Conservation (phyloP, 2,329 filamentous ascomycete genomes). For the Aspergillus ruber region DNA sequence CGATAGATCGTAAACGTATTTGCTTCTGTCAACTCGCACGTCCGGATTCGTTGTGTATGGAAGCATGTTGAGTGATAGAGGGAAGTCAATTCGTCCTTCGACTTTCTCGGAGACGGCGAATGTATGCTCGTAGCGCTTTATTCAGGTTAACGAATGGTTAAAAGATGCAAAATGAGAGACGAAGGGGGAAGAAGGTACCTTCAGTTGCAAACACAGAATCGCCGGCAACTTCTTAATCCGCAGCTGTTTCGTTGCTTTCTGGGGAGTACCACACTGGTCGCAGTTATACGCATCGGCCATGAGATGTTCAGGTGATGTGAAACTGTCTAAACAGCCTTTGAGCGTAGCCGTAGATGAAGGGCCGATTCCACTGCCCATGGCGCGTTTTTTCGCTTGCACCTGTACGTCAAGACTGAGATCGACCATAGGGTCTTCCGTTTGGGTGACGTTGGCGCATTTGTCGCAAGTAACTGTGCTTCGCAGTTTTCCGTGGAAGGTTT, state of each 20-base stretch:
- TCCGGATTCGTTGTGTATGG: slow-evolving; percentile 71
- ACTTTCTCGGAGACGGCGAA: slow-evolving; percentile 76
- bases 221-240: slow-evolving; percentile 80
- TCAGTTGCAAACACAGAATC: slow-evolving; percentile 85
- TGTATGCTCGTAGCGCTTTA: slow-evolving; percentile 66
- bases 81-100: slow-evolving; percentile 78
- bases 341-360: slow-evolving; percentile 48
- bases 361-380: slow-evolving; percentile 31
- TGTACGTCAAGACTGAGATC: slow-evolving; percentile 87
- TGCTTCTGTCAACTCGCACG: slow-evolving; percentile 32
- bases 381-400: slow-evolving; percentile 54
- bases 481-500: slow-evolving; percentile 88
- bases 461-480: slow-evolving; percentile 87
- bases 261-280: slow-evolving; percentile 64
- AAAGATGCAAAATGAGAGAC: background rate
- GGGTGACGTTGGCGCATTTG: slow-evolving; percentile 74
- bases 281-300: slow-evolving; percentile 76
- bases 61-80: slow-evolving; percentile 78
- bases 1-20: slow-evolving; percentile 76
- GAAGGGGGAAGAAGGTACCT: slow-evolving; percentile 48
- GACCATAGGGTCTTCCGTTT: slow-evolving; percentile 80
- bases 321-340: slow-evolving; percentile 75
- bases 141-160: background rate
- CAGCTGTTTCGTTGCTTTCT: slow-evolving; percentile 76
- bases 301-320: slow-evolving; percentile 73